Percentiles rank a stretch among this genome's conserved stretches.
phyloP scores from a whole-genome alignment of 352 stramenopile species.

The Phytopythium helicoides region DNA sequence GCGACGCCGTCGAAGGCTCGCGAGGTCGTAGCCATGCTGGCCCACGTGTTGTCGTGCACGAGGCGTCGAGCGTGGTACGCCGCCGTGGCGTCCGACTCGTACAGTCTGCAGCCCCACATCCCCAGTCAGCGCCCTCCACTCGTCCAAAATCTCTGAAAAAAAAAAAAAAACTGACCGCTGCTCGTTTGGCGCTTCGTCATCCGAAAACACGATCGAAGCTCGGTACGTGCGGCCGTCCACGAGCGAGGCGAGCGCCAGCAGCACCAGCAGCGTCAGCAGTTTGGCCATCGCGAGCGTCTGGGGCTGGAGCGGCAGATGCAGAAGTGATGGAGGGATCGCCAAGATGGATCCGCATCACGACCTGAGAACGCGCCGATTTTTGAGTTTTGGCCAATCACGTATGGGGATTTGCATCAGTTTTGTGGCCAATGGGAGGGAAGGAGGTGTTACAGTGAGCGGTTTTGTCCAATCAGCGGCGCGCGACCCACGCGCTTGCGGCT shows the following conservation, averaged over 20 bases:
- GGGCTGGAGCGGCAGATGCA: too few relatives aligned
- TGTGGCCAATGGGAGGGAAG: too few relatives aligned
- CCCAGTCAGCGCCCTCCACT: too few relatives aligned
- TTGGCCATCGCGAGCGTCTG: not conserved
- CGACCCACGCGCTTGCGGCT: slow-evolving; percentile 1
- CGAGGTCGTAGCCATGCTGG: slow-evolving; percentile 61
- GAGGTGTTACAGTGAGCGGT: too few relatives aligned
- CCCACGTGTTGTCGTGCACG: slow-evolving; percentile 66
- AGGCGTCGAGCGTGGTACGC: slow-evolving; percentile 55
- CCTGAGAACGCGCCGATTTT: too few relatives aligned
- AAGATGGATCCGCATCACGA: too few relatives aligned
- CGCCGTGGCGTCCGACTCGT: slow-evolving; percentile 1
- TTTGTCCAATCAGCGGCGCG: not conserved
- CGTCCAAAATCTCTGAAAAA: too few relatives aligned
- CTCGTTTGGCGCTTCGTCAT: not conserved
- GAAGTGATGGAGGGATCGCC: too few relatives aligned
- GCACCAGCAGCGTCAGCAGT: not conserved
- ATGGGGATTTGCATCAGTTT: not conserved
- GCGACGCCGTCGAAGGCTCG: slow-evolving; percentile 51
- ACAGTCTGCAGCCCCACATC: too few relatives aligned
- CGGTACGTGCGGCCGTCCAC: slow-evolving; percentile 2
- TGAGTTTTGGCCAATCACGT: not conserved
- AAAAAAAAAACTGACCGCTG: too few relatives aligned
- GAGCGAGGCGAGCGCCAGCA: slow-evolving; percentile 3
- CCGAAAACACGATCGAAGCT: slow-evolving; percentile 4